Conservation (phyloP, 192 early-diverging fungal genomes). For the Chytriomyces sp. region DNA sequence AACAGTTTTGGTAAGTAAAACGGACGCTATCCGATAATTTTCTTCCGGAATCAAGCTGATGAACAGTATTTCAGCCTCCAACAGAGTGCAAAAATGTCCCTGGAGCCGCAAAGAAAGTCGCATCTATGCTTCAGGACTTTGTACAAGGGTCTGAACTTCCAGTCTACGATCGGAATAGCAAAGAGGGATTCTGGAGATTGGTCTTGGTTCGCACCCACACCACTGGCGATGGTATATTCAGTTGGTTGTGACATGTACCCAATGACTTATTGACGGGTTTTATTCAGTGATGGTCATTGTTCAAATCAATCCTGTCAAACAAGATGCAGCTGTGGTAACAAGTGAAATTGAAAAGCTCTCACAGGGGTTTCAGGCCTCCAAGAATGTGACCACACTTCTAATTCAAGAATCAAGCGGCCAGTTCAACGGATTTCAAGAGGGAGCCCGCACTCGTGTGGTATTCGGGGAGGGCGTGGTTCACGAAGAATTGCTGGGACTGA, state of each 20-base stretch:
- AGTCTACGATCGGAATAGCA: conserved; percentile 50
- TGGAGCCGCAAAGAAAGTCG: conserved; percentile 53
- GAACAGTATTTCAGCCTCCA: conserved; percentile 16
- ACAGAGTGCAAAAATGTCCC: conserved; percentile 52
- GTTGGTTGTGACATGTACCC: too few species aligned
- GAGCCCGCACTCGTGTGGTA: conserved; percentile 46
- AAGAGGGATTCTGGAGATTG: conserved; percentile 66
- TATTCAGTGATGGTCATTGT: conserved; percentile 61
- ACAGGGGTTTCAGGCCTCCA: conserved; percentile 15
- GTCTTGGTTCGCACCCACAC: conserved; percentile 62
- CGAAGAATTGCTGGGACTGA: conserved; percentile 65
- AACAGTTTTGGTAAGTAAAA: conserved; percentile 45
- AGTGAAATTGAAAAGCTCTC: conserved; percentile 34
- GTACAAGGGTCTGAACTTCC: conserved; percentile 28
- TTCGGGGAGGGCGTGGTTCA: conserved; percentile 60
- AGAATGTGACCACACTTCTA: conserved; percentile 55
- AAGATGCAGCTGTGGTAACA: conserved; percentile 39
- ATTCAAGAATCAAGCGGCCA: conserved; percentile 48
- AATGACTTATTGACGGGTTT: neutral
- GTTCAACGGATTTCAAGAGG: conserved; percentile 61
- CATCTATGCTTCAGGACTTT: conserved; percentile 44
- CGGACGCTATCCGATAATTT: neutral
- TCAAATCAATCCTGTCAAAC: conserved; percentile 56
- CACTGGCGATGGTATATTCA: conserved; percentile 59
- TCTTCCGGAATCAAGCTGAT: neutral